phyloP scores from a whole-genome alignment of 331 rosid species.

The Dryas integrifolia region DNA sequence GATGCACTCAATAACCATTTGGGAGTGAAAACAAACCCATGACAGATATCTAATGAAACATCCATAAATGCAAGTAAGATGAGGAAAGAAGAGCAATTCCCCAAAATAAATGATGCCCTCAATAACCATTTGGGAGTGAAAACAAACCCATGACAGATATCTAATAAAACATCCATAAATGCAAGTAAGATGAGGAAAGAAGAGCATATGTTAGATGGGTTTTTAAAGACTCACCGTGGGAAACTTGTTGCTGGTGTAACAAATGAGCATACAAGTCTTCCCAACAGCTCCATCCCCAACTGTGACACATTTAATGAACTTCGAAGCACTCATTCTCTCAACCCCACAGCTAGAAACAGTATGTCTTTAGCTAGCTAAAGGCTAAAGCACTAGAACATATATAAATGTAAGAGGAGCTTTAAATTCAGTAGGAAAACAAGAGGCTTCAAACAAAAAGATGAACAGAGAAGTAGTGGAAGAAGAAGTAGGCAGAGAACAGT shows the following conservation, averaged over 20 bases:
- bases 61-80: conserved; percentile 14
- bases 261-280: conserved; percentile 96
- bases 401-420: conserved; percentile 1
- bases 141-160: neutral
- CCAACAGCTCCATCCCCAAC: conserved; percentile 99
- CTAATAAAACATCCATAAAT: conserved; percentile 18
- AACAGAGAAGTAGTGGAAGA: conserved; percentile 25
- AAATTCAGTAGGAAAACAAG: conserved; percentile 5
- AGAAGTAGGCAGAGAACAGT: conserved; percentile 17
- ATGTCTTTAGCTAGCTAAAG: conserved; percentile 8
- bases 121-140: neutral
- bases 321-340: conserved; percentile 79
- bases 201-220: conserved; percentile 19
- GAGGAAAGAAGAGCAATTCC: neutral
- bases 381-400: neutral
- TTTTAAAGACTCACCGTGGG: conserved; percentile 62
- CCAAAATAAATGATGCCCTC: neutral
- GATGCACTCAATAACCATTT: too few species aligned
- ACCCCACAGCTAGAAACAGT: conserved; percentile 25
- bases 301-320: conserved; percentile 97
- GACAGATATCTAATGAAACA: conserved; percentile 8
- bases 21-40: neutral
- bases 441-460: conserved; percentile 13
- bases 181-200: neutral
- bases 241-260: conserved; percentile 96